Evolutionary conservation across 257 asterid genomes (phyloP).

Genomic region (Verbascum thapsus): DNA sequence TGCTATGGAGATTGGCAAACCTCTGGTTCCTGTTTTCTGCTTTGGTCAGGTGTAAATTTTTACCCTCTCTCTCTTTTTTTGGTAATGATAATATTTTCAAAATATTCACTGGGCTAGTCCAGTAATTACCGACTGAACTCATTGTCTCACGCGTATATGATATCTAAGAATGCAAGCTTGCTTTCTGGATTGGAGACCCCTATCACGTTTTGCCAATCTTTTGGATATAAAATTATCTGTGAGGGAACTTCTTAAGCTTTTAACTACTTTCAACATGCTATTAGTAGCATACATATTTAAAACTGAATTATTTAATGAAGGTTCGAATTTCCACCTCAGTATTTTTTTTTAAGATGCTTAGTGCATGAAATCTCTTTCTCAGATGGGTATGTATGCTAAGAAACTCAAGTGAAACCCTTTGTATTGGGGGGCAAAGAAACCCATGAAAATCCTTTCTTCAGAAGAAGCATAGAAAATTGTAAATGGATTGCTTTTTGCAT

Average conservation of each 20-base stretch:
- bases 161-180: background rate
- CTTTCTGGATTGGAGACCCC: slow-evolving; percentile 9
- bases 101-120: background rate
- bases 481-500: no score
- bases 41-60: slow-evolving; percentile 77
- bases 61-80: slow-evolving; percentile 21
- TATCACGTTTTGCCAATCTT: background rate
- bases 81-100: slow-evolving; percentile 1
- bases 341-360: no score
- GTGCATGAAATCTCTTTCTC: no score
- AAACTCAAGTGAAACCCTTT: no score
- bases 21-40: slow-evolving; percentile 97
- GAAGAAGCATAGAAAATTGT: no score
- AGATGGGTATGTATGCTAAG: no score
- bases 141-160: background rate
- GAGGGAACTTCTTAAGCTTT: background rate
- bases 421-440: no score
- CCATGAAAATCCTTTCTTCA: no score
- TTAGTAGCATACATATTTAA: no score
- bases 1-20: slow-evolving; percentile 87
- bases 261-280: background rate
- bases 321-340: background rate
- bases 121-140: slow-evolving; percentile 8
- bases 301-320: background rate
- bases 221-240: background rate